These are phyloP conservation scores for Mimosa bimucronata DNA, from an alignment of 306 rosid species.

Conservation along the genomic window DNA sequence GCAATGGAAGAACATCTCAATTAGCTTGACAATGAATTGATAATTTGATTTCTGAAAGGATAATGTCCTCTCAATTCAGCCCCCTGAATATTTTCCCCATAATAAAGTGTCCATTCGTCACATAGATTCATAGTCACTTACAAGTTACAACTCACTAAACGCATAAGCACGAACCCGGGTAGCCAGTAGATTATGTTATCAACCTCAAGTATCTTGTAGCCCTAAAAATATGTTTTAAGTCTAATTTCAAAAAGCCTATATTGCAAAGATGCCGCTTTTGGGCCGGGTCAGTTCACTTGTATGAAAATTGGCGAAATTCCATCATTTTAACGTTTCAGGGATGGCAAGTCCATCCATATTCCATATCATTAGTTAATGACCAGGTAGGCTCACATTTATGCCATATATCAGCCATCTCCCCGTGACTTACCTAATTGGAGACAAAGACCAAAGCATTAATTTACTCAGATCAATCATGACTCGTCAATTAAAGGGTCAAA, in stretches of 20 bases:
- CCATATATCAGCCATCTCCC: background rate
- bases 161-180: background rate
- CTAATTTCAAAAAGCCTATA: background rate
- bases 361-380: background rate
- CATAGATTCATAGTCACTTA: background rate
- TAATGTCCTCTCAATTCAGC: background rate
- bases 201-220: background rate
- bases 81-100: background rate
- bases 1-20: background rate
- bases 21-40: background rate
- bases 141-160: background rate
- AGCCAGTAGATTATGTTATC: background rate
- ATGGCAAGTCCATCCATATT: background rate
- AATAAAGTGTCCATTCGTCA: background rate
- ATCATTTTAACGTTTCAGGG: background rate
- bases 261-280: background rate
- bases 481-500: background rate
- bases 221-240: background rate
- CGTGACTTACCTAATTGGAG: background rate
- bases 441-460: background rate
- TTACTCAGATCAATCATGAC: background rate
- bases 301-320: background rate
- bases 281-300: background rate
- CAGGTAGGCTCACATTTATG: background rate
- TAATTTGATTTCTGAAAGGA: background rate